A percentile compares a stretch with the other conserved stretches of the same genome.
Evolutionary conservation across 306 rosid genomes (phyloP).

Genomic region (Lagenaria siceraria): DNA sequence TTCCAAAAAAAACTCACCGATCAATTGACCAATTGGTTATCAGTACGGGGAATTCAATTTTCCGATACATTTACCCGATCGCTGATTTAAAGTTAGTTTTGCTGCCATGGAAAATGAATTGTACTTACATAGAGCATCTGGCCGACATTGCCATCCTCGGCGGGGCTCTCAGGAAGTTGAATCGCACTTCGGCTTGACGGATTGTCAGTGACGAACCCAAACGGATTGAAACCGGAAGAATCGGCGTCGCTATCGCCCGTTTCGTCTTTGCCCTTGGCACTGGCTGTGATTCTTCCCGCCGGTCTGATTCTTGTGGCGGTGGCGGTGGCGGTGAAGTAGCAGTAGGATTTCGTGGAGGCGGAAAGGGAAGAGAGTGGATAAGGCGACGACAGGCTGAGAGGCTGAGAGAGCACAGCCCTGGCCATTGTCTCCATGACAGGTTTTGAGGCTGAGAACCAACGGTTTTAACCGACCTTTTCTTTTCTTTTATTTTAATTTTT

Average conservation of each 20-base stretch:
- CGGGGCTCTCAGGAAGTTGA: constrained; percentile 71
- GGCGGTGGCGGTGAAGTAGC: neutral
- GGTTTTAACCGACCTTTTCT: constrained; percentile 8
- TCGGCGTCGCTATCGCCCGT: constrained; percentile 28
- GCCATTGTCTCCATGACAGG: constrained; percentile 3
- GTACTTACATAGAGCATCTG: constrained; percentile 76
- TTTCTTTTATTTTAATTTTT: too few relatives aligned
- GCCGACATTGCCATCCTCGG: constrained; percentile 94
- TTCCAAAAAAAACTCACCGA: neutral
- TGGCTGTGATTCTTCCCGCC: constrained; percentile 26
- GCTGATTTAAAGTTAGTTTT: neutral
- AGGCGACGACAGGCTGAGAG: constrained; percentile 29
- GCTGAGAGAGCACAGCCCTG: constrained; percentile 32
- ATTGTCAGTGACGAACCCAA: constrained; percentile 92
- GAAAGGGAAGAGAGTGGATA: constrained; percentile 11
- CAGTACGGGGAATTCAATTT: neutral
- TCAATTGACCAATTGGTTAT: neutral
- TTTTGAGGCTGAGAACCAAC: constrained; percentile 8
- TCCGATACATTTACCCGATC: neutral
- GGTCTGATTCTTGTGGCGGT: constrained; percentile 8
- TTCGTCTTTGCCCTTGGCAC: constrained; percentile 33
- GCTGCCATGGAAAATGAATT: neutral
- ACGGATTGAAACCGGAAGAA: constrained; percentile 55
- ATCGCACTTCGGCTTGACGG: constrained; percentile 85
- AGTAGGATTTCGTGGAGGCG: constrained; percentile 5